A percentile compares a stretch with the other conserved stretches of the same genome.
phyloP scores from a whole-genome alignment of 129 eudicot species.

The Flaveria robusta region DNA sequence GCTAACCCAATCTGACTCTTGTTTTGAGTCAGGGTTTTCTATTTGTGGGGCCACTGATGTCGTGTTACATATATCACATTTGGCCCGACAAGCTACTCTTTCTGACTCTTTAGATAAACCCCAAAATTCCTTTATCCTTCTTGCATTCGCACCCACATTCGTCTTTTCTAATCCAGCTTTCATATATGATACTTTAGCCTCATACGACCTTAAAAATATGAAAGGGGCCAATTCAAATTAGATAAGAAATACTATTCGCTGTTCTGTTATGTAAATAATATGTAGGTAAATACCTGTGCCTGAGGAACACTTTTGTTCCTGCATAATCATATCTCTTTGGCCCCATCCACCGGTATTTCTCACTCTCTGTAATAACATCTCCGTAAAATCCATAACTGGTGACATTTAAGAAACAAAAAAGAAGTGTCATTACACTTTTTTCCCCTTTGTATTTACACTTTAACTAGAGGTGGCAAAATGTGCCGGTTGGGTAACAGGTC shows the following conservation, averaged over 20 bases:
- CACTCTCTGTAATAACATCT: conserved; percentile 96
- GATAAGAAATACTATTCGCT: background rate
- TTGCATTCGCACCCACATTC: conserved; percentile 37
- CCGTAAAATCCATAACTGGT: conserved; percentile 96
- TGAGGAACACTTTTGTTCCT: conserved; percentile 92
- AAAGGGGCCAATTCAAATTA: background rate
- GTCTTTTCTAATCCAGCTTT: conserved; percentile 59
- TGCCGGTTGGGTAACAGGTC: background rate
- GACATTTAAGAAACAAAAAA: conserved; percentile 27
- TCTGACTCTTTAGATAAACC: conserved; percentile 50
- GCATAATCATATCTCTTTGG: conserved; percentile 96
- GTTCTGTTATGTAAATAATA: background rate
- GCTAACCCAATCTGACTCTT: conserved; percentile 68
- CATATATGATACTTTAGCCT: conserved; percentile 80
- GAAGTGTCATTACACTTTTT: conserved; percentile 14
- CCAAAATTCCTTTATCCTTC: conserved; percentile 42
- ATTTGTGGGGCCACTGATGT: conserved; percentile 11
- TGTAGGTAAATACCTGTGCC: conserved; percentile 59
- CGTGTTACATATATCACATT: conserved; percentile 64
- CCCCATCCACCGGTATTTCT: conserved; percentile 98
- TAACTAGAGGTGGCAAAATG: conserved; percentile 7
- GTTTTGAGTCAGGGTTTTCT: conserved; percentile 39
- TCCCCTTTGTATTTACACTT: background rate
- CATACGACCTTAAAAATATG: conserved; percentile 66
- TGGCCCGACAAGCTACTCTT: conserved; percentile 65